These are phyloP conservation scores for Plasmopara muralis DNA, from an alignment of 352 stramenopile species.

Conservation along the genomic window DNA sequence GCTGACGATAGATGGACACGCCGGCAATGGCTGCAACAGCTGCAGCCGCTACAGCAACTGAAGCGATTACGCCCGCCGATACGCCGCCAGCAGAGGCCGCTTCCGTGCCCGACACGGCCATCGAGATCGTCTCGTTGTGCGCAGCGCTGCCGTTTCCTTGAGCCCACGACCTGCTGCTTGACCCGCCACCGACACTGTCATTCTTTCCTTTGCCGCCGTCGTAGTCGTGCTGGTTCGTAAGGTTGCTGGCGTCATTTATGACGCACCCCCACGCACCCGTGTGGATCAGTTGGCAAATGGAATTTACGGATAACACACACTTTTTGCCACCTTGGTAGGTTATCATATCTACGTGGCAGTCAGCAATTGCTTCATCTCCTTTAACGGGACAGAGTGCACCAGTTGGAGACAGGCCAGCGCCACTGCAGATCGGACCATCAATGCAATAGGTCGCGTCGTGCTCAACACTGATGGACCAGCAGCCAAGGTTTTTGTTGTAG, in stretches of 20 bases:
- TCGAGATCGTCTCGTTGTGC: conserved; percentile 11
- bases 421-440: conserved; percentile 37
- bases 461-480: conserved; percentile 37
- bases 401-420: conserved; percentile 18
- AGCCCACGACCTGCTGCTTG: conserved; percentile 2
- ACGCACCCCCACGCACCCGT: conserved; percentile 67
- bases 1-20: conserved; percentile 32
- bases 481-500: conserved; percentile 32
- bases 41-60: conserved; percentile 25
- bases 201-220: conserved; percentile 1
- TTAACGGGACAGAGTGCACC: conserved; percentile 39
- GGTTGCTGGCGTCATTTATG: conserved; percentile 10
- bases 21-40: conserved; percentile 28
- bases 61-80: conserved; percentile 24
- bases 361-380: conserved; percentile 33
- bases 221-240: conserved; percentile 10
- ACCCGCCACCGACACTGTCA: conserved; percentile 5
- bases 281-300: conserved; percentile 54
- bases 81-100: conserved; percentile 14
- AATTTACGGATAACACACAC: conserved; percentile 47
- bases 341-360: conserved; percentile 47
- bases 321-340: conserved; percentile 42
- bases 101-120: conserved; percentile 11
- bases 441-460: conserved; percentile 50
- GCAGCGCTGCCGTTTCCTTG: conserved; percentile 4